phyloP scores from a whole-genome alignment of 805 yeast genomes.

The Candida pseudofarinosa region DNA sequence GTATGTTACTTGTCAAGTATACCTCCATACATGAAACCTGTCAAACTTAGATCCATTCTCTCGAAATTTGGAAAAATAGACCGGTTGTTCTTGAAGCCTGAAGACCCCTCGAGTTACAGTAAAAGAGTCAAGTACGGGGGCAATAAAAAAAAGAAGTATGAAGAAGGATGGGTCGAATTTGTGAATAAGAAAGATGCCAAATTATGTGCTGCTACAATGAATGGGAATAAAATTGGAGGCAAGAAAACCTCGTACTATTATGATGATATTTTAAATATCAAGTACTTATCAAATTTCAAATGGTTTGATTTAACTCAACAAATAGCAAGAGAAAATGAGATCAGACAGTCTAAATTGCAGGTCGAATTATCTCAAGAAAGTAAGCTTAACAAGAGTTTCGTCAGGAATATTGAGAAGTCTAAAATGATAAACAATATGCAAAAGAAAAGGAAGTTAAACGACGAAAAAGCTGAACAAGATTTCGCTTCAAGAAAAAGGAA shows the following conservation, averaged over 20 bases:
- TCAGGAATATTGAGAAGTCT: slow-evolving; percentile 79
- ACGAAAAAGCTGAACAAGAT: slow-evolving; percentile 10
- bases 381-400: slow-evolving; percentile 77
- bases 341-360: slow-evolving; percentile 80
- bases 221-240: slow-evolving; percentile 89
- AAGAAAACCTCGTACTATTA: slow-evolving; percentile 86
- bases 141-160: slow-evolving; percentile 79
- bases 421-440: slow-evolving; percentile 73
- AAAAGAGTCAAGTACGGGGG: slow-evolving; percentile 83
- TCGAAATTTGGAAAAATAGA: slow-evolving; percentile 84
- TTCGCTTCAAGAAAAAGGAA: slow-evolving; percentile 21
- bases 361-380: slow-evolving; percentile 88
- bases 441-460: slow-evolving; percentile 38
- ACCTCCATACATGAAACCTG: slow-evolving; percentile 97
- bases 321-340: slow-evolving; percentile 84
- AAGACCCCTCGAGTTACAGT: slow-evolving; percentile 60
- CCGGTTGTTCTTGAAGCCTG: slow-evolving; percentile 82
- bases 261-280: slow-evolving; percentile 90
- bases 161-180: slow-evolving; percentile 98
- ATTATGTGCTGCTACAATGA: slow-evolving; percentile 77
- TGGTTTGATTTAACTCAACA: slow-evolving; percentile 95
- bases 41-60: slow-evolving; percentile 77
- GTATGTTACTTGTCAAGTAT: slow-evolving; percentile 87
- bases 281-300: slow-evolving; percentile 86
- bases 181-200: slow-evolving; percentile 81